Percentiles rank a stretch among this genome's conserved stretches.
Evolutionary conservation across 2,329 filamentous ascomycete genomes (phyloP).

Genomic region (Fusarium sp.): DNA sequence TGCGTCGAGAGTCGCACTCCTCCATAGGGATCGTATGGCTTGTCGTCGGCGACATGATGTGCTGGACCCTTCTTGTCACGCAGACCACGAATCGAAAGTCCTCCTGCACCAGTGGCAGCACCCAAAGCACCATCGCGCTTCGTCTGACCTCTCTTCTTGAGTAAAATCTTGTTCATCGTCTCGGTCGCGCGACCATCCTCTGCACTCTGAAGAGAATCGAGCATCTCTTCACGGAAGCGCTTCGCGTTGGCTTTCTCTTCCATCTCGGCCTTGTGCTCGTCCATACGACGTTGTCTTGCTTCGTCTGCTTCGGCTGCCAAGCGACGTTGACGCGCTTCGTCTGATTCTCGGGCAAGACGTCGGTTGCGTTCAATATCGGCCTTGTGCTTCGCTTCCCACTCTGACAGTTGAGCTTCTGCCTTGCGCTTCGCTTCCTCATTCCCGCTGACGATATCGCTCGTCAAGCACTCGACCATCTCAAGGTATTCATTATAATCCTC

Average conservation of each 20-base stretch:
- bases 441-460: slow-evolving; percentile 85
- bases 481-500: slow-evolving; percentile 93
- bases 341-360: slow-evolving; percentile 65
- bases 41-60: slow-evolving; percentile 64
- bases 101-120: slow-evolving; percentile 39
- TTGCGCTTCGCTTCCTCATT: slow-evolving; percentile 69
- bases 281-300: slow-evolving; percentile 67
- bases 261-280: slow-evolving; percentile 75
- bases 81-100: slow-evolving; percentile 81
- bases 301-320: slow-evolving; percentile 76
- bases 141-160: slow-evolving; percentile 78
- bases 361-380: slow-evolving; percentile 74
- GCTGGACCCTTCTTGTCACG: slow-evolving; percentile 64
- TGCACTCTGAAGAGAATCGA: slow-evolving; percentile 75
- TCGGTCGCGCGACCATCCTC: slow-evolving; percentile 69
- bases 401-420: slow-evolving; percentile 58
- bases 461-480: slow-evolving; percentile 89
- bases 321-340: slow-evolving; percentile 64
- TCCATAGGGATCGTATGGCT: slow-evolving; percentile 89
- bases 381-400: slow-evolving; percentile 81
- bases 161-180: slow-evolving; percentile 69
- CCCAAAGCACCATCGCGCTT: slow-evolving; percentile 52
- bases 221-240: slow-evolving; percentile 74
- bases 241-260: slow-evolving; percentile 74
- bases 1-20: slow-evolving; percentile 76